Conservation (phyloP, 2,329 filamentous ascomycete genomes). For the Didymella exigua region DNA sequence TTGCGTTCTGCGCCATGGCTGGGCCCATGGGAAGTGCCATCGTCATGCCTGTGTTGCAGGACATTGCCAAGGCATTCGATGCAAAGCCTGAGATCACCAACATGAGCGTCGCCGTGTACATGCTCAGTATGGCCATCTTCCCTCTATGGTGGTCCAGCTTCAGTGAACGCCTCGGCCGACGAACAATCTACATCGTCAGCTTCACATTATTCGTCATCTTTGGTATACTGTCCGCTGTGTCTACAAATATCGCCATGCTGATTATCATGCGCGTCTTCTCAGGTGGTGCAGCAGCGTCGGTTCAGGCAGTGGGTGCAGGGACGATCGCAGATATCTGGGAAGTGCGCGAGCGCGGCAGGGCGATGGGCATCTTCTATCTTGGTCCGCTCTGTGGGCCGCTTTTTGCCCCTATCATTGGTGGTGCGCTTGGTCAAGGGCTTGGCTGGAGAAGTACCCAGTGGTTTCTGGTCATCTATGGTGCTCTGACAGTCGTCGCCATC, state of each 20-base stretch:
- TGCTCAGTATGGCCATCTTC: slow-evolving; percentile 51
- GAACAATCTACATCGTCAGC: slow-evolving; percentile 46
- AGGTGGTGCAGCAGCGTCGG: slow-evolving; percentile 47
- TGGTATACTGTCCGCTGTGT: slow-evolving; percentile 41
- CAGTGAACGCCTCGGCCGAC: slow-evolving; percentile 43
- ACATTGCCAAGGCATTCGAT: slow-evolving; percentile 42
- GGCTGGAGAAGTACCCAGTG: slow-evolving; percentile 50
- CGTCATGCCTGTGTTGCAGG: slow-evolving; percentile 64
- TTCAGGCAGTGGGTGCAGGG: slow-evolving; percentile 48
- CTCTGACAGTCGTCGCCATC: slow-evolving; percentile 39
- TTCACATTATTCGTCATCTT: slow-evolving; percentile 45
- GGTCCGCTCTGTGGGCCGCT: slow-evolving; percentile 48
- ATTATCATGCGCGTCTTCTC: slow-evolving; percentile 44
- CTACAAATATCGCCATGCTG: slow-evolving; percentile 46
- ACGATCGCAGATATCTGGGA: slow-evolving; percentile 50
- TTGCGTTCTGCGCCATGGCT: slow-evolving; percentile 76
- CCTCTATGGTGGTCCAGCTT: slow-evolving; percentile 51
- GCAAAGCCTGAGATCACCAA: slow-evolving; percentile 45
- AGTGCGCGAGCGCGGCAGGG: slow-evolving; percentile 43
- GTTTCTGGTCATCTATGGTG: slow-evolving; percentile 49
- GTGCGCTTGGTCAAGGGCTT: slow-evolving; percentile 38
- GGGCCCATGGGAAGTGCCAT: slow-evolving; percentile 86
- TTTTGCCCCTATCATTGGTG: slow-evolving; percentile 49
- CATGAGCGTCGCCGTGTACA: slow-evolving; percentile 49
- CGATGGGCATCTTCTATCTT: slow-evolving; percentile 49